phyloP scores from a whole-genome alignment of 768 basidiomycete species.

The Tulasnella sp. region DNA sequence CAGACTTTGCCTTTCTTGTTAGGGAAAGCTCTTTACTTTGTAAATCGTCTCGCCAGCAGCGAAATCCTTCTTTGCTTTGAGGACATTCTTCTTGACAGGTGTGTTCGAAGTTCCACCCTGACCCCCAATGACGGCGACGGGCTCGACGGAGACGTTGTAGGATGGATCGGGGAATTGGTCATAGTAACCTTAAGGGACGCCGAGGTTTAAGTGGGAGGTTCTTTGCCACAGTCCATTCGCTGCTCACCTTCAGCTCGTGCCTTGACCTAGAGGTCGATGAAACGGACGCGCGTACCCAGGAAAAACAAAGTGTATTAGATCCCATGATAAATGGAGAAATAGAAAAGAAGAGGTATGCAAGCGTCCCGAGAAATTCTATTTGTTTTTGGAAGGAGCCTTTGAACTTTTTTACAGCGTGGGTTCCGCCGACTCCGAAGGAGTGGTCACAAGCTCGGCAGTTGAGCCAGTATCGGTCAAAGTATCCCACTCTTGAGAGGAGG shows the following conservation, averaged over 20 bases:
- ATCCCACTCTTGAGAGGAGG: conserved; percentile 88
- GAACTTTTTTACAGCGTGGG: conserved; percentile 1
- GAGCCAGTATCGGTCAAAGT: conserved; percentile 55
- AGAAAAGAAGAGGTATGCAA: conserved; percentile 4
- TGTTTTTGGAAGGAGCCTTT: conserved; percentile 10
- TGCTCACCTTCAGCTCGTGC: conserved; percentile 63
- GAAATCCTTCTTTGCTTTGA: conserved; percentile 58
- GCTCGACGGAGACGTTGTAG: conserved; percentile 54
- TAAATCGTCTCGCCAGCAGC: conserved; percentile 65
- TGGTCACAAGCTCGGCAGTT: not conserved
- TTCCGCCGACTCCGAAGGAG: not conserved
- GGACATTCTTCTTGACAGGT: conserved; percentile 30
- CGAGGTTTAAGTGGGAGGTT: not conserved
- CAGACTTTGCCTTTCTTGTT: not conserved
- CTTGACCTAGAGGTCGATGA: conserved; percentile 39
- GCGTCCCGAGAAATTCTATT: conserved; percentile 11
- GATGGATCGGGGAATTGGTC: conserved; percentile 61
- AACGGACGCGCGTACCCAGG: not conserved
- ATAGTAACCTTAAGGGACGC: conserved; percentile 45
- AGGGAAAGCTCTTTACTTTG: conserved; percentile 34
- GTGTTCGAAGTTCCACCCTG: not conserved
- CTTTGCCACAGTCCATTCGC: not conserved
- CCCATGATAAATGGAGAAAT: not conserved
- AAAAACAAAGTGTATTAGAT: conserved; percentile 16
- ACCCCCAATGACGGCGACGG: conserved; percentile 8